Evolutionary conservation across 2,329 filamentous ascomycete genomes (phyloP), one percentile per base, ranked within the genome.

Genomic region (Fusarium sp.): DNA sequence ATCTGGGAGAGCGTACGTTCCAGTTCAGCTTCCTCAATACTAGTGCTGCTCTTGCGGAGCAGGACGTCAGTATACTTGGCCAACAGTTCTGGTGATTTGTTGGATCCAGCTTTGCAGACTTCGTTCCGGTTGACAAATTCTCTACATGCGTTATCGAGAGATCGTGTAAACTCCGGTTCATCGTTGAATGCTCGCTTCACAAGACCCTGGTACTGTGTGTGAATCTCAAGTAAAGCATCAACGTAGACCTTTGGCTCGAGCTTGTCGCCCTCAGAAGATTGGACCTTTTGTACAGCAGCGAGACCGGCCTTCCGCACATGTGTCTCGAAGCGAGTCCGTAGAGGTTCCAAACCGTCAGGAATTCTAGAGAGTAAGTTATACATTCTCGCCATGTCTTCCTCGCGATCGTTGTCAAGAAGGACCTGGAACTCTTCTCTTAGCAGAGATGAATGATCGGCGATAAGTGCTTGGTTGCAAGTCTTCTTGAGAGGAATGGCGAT

Each of bases 81-180:
- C 33, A 99, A 82, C 35, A 99, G 80, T 75, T 99, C 95, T 0
- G 95, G 95, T 1, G 95, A 98, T 72, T 93, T 95, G 70, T 93
- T 96, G 2, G 93, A 96, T 38, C 92, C 93, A 4, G 91, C 88
- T 73, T 94, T 96, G 85, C 95, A 99, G 47, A 98, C 90, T 69
- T 94, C 91, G 76, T 99, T 99, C 60, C 95, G 88, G 78, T 99
- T 99, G 75, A 99, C 95, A 72, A 98, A 99, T 73, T 99, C 95
- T 64, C 93, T 87, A 79, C 95, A 99, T 15, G 95, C 95, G 73
- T 98, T 99, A 71, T 99, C 95, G 25, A 99, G 81, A 4, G 94
- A 97, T 49, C 95, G 85, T 4, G 97, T 97, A 71, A 99, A 99
- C 72, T 99, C 95, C 0, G 95, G 93, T 76, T 99, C 95, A 61